These are phyloP conservation scores for Microdochium trichocladiopsis DNA, from an alignment of 2,329 filamentous ascomycete genomes.

Conservation along the genomic window DNA sequence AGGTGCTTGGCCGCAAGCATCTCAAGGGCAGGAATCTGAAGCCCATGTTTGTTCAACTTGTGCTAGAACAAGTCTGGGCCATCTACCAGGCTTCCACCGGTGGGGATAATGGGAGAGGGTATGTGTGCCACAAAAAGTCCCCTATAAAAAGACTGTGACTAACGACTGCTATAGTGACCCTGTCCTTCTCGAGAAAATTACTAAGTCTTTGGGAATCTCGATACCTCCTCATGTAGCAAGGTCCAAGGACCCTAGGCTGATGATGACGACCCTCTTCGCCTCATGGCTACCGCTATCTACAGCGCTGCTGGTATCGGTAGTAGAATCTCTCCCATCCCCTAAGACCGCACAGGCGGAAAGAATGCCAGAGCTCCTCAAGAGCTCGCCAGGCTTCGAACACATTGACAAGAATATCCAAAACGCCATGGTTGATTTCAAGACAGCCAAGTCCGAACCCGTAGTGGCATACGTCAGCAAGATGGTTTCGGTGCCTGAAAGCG, in stretches of 20 bases:
- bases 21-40: slow-evolving; percentile 87
- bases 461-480: slow-evolving; percentile 98
- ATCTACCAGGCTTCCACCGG: slow-evolving; percentile 88
- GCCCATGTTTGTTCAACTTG: slow-evolving; percentile 95
- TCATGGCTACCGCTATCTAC: slow-evolving; percentile 91
- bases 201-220: slow-evolving; percentile 78
- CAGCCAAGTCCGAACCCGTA: slow-evolving; percentile 63
- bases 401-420: slow-evolving; percentile 64
- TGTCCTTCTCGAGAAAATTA: slow-evolving; percentile 83
- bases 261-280: slow-evolving; percentile 81
- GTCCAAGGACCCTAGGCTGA: slow-evolving; percentile 73
- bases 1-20: slow-evolving; percentile 84
- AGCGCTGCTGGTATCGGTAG: slow-evolving; percentile 84
- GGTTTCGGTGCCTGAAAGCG: slow-evolving; percentile 90
- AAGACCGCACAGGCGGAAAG: slow-evolving; percentile 70
- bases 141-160: slow-evolving; percentile 7
- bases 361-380: slow-evolving; percentile 70
- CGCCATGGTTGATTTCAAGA: slow-evolving; percentile 79
- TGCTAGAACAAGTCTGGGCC: slow-evolving; percentile 93
- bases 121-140: slow-evolving; percentile 39
- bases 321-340: slow-evolving; percentile 87
- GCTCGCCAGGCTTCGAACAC: slow-evolving; percentile 68
- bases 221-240: slow-evolving; percentile 79
- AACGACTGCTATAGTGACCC: slow-evolving; percentile 53
- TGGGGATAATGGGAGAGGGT: slow-evolving; percentile 75